Conservation (phyloP, 345 rosid genomes). For the Salix brachista region DNA sequence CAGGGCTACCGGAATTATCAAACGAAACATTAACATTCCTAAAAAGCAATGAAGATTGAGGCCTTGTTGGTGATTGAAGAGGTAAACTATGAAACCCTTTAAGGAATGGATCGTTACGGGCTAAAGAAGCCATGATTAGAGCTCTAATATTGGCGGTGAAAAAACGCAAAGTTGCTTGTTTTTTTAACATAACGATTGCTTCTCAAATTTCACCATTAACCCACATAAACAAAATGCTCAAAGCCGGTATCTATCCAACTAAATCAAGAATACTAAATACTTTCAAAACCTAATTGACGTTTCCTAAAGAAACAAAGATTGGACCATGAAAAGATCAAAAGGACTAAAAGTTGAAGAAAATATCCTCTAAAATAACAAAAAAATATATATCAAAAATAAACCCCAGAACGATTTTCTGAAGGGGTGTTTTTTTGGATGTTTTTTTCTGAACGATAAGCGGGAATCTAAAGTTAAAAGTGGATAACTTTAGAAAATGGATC, state of each 20-base stretch:
- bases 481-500: no score
- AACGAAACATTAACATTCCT: slow-evolving; percentile 8
- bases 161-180: background rate
- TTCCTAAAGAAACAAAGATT: no score
- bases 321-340: no score
- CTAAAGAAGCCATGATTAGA: slow-evolving; percentile 19
- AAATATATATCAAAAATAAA: no score
- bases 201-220: slow-evolving; percentile 17
- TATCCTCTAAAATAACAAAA: no score
- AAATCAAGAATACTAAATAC: no score
- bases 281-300: no score
- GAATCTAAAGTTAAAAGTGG: no score
- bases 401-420: no score
- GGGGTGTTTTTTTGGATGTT: no score
- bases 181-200: slow-evolving; percentile 20
- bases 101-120: slow-evolving; percentile 18
- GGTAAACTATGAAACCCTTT: slow-evolving; percentile 13
- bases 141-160: background rate
- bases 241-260: background rate
- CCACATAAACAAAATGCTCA: background rate
- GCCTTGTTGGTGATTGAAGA: background rate
- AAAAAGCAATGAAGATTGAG: slow-evolving; percentile 9
- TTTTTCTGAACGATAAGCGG: no score
- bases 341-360: no score
- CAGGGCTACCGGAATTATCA: slow-evolving; percentile 2